Conservation (phyloP, 116 monocot species). For the Trichopus zeylanicus region DNA sequence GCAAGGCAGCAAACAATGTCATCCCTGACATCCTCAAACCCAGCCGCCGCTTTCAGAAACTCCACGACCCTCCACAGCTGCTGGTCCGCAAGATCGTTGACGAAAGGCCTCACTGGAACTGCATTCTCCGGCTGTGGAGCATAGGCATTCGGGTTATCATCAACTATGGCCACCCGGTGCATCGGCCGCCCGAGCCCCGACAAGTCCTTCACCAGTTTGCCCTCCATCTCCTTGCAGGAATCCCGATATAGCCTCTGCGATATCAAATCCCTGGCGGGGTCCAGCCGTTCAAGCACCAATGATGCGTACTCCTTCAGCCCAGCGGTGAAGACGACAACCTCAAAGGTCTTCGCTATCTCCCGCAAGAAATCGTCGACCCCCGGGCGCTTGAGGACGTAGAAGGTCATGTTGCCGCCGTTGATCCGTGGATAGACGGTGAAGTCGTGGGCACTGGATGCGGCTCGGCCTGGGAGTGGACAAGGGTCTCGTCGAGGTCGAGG, state of each 20-base stretch:
- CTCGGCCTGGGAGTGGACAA: slow-evolving; percentile 53
- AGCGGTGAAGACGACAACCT: slow-evolving; percentile 79
- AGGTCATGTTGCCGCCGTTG: slow-evolving; percentile 39
- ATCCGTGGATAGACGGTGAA: slow-evolving; percentile 63
- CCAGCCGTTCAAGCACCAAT: slow-evolving; percentile 60
- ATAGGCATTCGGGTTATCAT: slow-evolving; percentile 76
- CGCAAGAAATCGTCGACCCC: slow-evolving; percentile 53
- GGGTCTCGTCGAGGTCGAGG: slow-evolving; percentile 87
- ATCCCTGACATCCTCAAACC: slow-evolving; percentile 52
- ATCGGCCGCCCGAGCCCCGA: slow-evolving; percentile 38
- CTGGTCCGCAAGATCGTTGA: slow-evolving; percentile 33
- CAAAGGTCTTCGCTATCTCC: slow-evolving; percentile 37
- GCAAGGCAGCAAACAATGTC: slow-evolving; percentile 32
- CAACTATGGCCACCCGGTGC: slow-evolving; percentile 47
- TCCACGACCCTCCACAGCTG: slow-evolving; percentile 47
- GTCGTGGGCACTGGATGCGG: slow-evolving; percentile 36
- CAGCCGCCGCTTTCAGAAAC: slow-evolving; percentile 35
- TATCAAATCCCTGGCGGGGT: slow-evolving; percentile 34
- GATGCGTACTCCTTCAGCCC: slow-evolving; percentile 75
- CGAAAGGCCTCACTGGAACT: slow-evolving; percentile 43
- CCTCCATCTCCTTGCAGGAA: slow-evolving; percentile 49
- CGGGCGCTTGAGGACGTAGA: slow-evolving; percentile 74
- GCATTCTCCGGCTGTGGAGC: slow-evolving; percentile 68
- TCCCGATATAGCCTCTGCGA: slow-evolving; percentile 70
- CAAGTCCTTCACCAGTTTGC: slow-evolving; percentile 62